Evolutionary conservation across 129 eudicot species (phyloP).

Genomic region (Chrysanthemum makinoi): DNA sequence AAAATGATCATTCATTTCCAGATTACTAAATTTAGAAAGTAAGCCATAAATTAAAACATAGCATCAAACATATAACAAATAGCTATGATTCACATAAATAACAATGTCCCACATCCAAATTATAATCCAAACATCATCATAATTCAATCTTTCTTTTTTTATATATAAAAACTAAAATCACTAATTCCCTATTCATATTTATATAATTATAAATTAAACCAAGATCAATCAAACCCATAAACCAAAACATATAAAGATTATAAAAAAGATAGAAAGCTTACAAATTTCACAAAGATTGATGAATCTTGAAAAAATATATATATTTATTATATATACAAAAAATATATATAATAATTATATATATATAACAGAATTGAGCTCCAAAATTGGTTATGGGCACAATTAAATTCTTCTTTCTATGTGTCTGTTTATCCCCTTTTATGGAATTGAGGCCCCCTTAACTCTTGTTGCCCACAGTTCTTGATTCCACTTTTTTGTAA

Average conservation of each 20-base stretch:
- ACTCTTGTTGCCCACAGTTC: conserved; percentile 14
- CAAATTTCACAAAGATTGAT: conserved; percentile 20
- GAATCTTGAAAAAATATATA: conserved; percentile 16
- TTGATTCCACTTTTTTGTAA: conserved; percentile 28
- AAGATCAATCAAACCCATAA: conserved; percentile 10
- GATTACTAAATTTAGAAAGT: background rate
- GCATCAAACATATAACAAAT: conserved; percentile 5
- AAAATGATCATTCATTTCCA: too few relatives aligned
- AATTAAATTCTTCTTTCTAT: conserved; percentile 18
- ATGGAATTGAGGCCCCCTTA: conserved; percentile 25
- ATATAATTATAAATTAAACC: background rate
- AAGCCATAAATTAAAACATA: background rate
- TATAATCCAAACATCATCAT: conserved; percentile 9
- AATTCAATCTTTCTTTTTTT: too few relatives aligned
- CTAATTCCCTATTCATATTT: too few relatives aligned
- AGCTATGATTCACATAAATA: background rate
- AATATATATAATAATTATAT: background rate
- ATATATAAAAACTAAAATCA: too few relatives aligned
- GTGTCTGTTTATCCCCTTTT: conserved; percentile 14
- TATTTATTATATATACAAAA: background rate
- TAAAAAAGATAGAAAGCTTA: conserved; percentile 31
- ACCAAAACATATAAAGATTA: background rate
- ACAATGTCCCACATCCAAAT: conserved; percentile 11
- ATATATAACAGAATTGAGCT: conserved; percentile 12
- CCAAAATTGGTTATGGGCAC: conserved; percentile 21